A percentile compares a stretch with the other conserved stretches of the same genome.
Evolutionary conservation across 345 rosid genomes (phyloP).

Genomic region (Cardamine occulta): DNA sequence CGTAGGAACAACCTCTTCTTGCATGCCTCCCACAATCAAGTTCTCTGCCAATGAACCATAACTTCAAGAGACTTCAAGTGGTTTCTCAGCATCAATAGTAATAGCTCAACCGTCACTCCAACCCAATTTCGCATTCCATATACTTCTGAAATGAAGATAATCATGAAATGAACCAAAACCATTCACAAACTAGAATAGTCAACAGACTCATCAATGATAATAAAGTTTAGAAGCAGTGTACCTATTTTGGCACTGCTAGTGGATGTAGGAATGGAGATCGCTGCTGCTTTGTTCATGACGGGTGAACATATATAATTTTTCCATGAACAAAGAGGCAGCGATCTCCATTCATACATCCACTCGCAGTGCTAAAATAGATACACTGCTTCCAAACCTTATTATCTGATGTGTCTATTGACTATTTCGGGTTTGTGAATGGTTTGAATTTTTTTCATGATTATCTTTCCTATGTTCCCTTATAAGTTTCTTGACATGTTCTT

Average conservation of each 20-base stretch:
- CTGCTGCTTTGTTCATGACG: too few relatives aligned
- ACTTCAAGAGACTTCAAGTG: slow-evolving; percentile 31
- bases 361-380: slow-evolving; percentile 45
- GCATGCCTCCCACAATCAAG: slow-evolving; percentile 5
- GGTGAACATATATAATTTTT: too few relatives aligned
- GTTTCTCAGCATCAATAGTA: slow-evolving; percentile 27
- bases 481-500: slow-evolving; percentile 62
- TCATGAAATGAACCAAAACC: too few relatives aligned
- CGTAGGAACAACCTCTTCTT: slow-evolving; percentile 26
- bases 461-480: slow-evolving; percentile 67
- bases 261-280: too few relatives aligned
- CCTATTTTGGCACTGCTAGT: too few relatives aligned
- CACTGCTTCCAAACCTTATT: slow-evolving; percentile 52
- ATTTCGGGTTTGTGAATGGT: slow-evolving; percentile 29
- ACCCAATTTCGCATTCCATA: background rate
- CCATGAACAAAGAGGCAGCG: slow-evolving; percentile 58
- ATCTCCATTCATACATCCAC: slow-evolving; percentile 57
- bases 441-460: slow-evolving; percentile 38
- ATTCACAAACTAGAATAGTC: too few relatives aligned
- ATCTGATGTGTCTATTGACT: slow-evolving; percentile 10
- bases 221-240: too few relatives aligned
- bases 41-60: slow-evolving; percentile 29
- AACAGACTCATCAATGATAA: too few relatives aligned
- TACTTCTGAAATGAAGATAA: slow-evolving; percentile 31
- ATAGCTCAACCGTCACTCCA: slow-evolving; percentile 22